Conservation (phyloP, 2,329 filamentous ascomycete genomes). For the Calonectria pauciramosa region DNA sequence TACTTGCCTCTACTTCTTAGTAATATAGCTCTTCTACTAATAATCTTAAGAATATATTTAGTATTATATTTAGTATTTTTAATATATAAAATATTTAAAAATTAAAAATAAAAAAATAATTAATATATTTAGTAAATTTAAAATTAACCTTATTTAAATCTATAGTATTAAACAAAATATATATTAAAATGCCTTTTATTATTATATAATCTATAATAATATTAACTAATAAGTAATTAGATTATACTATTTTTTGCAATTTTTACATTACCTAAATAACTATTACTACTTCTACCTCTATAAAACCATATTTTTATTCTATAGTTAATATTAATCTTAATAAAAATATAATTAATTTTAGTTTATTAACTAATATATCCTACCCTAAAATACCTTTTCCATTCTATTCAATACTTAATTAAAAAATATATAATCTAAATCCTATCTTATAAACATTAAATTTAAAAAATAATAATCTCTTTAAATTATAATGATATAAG, state of each 20-base stretch:
- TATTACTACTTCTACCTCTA: neutral
- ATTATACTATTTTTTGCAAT: neutral
- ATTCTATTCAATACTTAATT: neutral
- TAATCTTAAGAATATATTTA: neutral
- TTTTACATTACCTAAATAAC: neutral
- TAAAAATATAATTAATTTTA: neutral
- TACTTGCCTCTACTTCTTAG: neutral
- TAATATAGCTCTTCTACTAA: neutral
- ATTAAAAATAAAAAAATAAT: neutral
- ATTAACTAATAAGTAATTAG: neutral
- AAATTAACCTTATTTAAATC: neutral
- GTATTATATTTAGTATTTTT: neutral
- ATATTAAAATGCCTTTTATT: neutral
- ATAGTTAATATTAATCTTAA: neutral
- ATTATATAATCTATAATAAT: neutral
- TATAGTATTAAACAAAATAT: neutral
- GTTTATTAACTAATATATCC: neutral
- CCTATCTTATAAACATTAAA: neutral
- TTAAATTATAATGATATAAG: neutral
- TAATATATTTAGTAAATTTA: neutral
- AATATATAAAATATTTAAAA: neutral
- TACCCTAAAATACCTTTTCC: neutral
- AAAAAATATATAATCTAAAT: neutral
- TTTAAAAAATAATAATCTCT: no score
- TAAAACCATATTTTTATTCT: neutral